phyloP scores from a whole-genome alignment of 177 flowering plant species.

The Vitis hybrid region DNA sequence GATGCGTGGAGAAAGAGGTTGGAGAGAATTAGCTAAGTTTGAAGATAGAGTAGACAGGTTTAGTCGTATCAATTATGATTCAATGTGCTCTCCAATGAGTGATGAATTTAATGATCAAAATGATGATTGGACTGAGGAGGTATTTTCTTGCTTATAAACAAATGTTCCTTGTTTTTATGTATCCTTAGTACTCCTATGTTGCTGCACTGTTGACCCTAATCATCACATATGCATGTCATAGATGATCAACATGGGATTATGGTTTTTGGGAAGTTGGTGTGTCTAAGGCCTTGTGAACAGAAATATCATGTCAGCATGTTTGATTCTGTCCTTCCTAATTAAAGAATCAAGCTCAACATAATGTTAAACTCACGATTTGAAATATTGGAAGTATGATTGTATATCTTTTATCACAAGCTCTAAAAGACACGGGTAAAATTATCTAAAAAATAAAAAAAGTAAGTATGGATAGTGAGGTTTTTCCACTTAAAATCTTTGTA shows the following conservation, averaged over 20 bases:
- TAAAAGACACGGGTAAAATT: too few relatives aligned
- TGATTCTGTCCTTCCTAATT: neutral
- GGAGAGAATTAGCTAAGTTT: conserved; percentile 78
- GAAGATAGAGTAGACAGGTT: conserved; percentile 74
- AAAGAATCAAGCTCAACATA: too few relatives aligned
- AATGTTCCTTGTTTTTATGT: neutral
- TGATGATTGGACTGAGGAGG: conserved; percentile 91
- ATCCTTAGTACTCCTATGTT: neutral
- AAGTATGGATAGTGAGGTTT: too few relatives aligned
- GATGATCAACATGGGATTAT: neutral
- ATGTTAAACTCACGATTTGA: too few relatives aligned
- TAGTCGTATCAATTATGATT: conserved; percentile 78
- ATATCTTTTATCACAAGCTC: too few relatives aligned
- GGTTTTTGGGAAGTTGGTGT: neutral
- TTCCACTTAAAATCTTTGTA: too few relatives aligned
- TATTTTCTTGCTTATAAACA: conserved; percentile 16
- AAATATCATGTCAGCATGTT: neutral
- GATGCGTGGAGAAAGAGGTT: conserved; percentile 92
- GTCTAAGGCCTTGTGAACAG: neutral
- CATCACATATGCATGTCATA: neutral
- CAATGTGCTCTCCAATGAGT: conserved; percentile 72
- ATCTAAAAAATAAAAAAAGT: too few relatives aligned
- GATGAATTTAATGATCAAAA: conserved; percentile 44
- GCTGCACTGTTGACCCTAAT: neutral
- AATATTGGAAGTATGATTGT: too few relatives aligned